phyloP scores from a whole-genome alignment of 345 rosid genomes.

The Acer campestre region DNA sequence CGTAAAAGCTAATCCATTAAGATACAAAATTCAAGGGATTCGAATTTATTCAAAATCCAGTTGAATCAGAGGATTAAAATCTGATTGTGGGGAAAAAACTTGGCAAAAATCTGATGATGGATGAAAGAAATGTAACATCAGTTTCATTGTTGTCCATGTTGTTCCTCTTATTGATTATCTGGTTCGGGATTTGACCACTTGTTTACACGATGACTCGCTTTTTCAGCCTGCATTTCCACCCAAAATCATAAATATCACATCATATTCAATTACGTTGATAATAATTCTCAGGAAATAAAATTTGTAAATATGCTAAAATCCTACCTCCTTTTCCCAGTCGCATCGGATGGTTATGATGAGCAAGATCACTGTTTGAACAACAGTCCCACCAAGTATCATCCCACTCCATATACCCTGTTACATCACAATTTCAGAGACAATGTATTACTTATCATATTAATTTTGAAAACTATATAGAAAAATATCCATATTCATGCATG shows the following conservation, averaged over 20 bases:
- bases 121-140: no score
- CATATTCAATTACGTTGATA: background rate
- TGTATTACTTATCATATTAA: background rate
- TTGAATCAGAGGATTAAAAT: no score
- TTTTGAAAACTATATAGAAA: no score
- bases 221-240: conserved; percentile 32
- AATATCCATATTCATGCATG: background rate
- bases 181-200: conserved; percentile 27
- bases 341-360: conserved; percentile 43
- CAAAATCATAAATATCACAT: background rate
- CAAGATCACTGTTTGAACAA: conserved; percentile 55
- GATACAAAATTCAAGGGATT: no score
- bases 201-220: conserved; percentile 31
- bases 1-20: no score
- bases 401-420: conserved; percentile 79
- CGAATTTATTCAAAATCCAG: no score
- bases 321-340: conserved; percentile 75
- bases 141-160: conserved; percentile 37
- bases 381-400: conserved; percentile 66
- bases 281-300: background rate
- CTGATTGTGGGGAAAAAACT: no score
- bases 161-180: conserved; percentile 1
- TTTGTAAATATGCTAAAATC: background rate
- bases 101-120: no score
- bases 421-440: background rate